Evolutionary conservation across 1,284 basidiomycete species (phyloP).

Genomic region (Hemileia vastatrix): DNA sequence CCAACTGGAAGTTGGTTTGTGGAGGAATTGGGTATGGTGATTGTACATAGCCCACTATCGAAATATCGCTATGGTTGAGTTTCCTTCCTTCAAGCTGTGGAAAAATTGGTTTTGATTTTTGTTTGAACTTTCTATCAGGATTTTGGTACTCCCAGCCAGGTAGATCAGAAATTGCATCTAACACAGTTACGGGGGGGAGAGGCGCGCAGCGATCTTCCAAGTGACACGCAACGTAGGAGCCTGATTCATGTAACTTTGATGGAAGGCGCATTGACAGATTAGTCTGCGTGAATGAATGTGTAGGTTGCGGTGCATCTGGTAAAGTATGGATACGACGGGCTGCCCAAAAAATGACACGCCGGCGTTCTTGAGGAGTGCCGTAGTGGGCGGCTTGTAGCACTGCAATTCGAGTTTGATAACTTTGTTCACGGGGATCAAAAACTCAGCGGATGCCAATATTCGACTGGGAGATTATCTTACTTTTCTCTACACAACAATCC

Average conservation of each 20-base stretch:
- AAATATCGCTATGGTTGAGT: not conserved
- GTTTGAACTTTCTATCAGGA: too few relatives aligned
- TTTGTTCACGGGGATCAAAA: too few relatives aligned
- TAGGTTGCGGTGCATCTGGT: conserved; percentile 3
- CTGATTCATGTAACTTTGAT: too few relatives aligned
- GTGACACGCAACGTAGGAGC: too few relatives aligned
- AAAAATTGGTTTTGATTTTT: too few relatives aligned
- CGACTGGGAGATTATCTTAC: too few relatives aligned
- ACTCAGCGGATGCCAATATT: too few relatives aligned
- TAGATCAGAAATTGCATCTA: conserved; percentile 11
- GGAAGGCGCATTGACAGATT: conserved; percentile 5
- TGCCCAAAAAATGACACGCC: conserved; percentile 9
- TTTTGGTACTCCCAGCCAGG: conserved; percentile 14
- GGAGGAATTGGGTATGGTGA: not conserved
- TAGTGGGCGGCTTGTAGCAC: conserved; percentile 15
- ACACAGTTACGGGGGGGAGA: too few relatives aligned
- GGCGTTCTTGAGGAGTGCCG: conserved; percentile 12
- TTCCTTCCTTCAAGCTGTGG: not conserved
- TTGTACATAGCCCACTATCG: not conserved
- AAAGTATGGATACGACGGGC: not conserved
- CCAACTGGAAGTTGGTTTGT: conserved; percentile 4
- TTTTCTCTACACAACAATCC: too few relatives aligned
- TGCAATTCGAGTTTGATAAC: conserved; percentile 16
- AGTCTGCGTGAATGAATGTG: conserved; percentile 5
- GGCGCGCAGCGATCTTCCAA: too few relatives aligned